Base-by-base conservation (phyloP, 306 rosid genomes). In the Cicer chorassanicum region DNA sequence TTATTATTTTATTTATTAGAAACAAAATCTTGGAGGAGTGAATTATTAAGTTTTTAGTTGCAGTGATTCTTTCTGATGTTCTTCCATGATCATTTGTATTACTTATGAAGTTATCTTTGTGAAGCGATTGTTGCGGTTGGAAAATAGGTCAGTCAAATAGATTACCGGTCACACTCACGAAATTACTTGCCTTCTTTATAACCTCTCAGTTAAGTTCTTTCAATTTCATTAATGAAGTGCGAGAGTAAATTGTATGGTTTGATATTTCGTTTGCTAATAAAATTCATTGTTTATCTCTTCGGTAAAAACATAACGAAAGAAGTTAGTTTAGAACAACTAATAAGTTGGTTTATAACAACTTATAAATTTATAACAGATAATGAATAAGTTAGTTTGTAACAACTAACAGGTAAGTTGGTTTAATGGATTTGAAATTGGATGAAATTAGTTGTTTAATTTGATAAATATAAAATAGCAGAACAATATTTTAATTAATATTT, bases 101-200 rank as follows among this genome's bases (percentile, higher is more conserved):
- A 64, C 3, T 6, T 42, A 34, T 14, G 6, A 76, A 71, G 71
- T 50, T 6, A 81, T 44, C 7, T 15, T 7, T 34, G 0, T 6
- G 15, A 3, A 8, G 48, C 16, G 38, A 34, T 53, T 61, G 19
- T 7, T n/a, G 69, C 7, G 81, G 84, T 78, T 78, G 83, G 80
- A 77, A 64, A 63, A 76, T 46, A 73, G 59, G 73, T 67, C 10
- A 66, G 51, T 78, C 54, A 71, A 18, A 46, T 6, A 76, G 65
- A 65, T 45, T 6, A 9, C 4, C 11, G 1, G 48, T 74, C 88
- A 67, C 60, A 10, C 18, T 81, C 85, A 40, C 5, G 8, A 77
- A 78, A 70, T 78, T 64, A 78, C 85, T 61, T 67, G 50, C 74
- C 55, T 84, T 70, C 87, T 66, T 73, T 45, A 16, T 65, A 29